Evolutionary conservation across 2,329 filamentous ascomycete genomes (phyloP).

Genomic region (Fusarium chaquense): DNA sequence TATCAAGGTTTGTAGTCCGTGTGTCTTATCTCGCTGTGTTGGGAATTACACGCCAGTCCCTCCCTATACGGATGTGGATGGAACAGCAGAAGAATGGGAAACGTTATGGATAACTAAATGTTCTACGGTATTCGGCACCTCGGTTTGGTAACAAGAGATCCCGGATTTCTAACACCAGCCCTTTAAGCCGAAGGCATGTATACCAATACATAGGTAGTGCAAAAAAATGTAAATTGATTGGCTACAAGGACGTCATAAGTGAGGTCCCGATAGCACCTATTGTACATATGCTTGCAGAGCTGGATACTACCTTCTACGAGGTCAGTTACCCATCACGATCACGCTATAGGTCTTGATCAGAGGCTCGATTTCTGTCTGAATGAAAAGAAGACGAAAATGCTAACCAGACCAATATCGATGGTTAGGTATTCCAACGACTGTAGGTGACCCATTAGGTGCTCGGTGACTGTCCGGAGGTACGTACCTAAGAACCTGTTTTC

Average conservation of each 20-base stretch:
- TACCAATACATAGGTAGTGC: neutral
- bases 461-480: slow-evolving; percentile 48
- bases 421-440: slow-evolving; percentile 1
- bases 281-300: neutral
- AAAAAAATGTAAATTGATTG: neutral
- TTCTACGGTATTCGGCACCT: slow-evolving; percentile 55
- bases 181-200: slow-evolving; percentile 43
- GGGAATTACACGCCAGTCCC: neutral
- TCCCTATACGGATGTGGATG: neutral
- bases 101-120: neutral
- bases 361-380: neutral
- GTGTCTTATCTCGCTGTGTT: too few relatives aligned
- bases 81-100: neutral
- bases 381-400: neutral
- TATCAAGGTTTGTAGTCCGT: neutral
- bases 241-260: slow-evolving; percentile 27
- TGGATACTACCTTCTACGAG: neutral
- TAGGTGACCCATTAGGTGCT: slow-evolving; percentile 27
- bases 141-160: slow-evolving; percentile 47
- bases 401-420: neutral
- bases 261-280: neutral
- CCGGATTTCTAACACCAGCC: slow-evolving; percentile 14
- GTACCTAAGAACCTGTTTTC: slow-evolving; percentile 29
- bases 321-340: slow-evolving; percentile 33
- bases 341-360: slow-evolving; percentile 25